Conservation (phyloP, 176 grass and related monocot species). For the Olyra latifolia region DNA sequence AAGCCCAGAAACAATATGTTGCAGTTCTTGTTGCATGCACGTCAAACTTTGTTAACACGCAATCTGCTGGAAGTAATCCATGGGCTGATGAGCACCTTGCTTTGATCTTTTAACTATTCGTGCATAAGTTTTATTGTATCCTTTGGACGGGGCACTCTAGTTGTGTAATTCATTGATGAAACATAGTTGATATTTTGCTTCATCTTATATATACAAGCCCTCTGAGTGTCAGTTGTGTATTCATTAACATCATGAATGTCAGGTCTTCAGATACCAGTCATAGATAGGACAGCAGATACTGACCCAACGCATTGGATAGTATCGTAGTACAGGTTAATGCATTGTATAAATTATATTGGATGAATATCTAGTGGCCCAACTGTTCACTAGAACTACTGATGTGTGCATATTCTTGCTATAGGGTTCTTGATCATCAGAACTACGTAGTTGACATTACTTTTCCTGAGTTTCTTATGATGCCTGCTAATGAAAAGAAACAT, state of each 20-base stretch:
- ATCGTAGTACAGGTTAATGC: neutral
- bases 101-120: neutral
- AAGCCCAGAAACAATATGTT: neutral
- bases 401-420: neutral
- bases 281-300: neutral
- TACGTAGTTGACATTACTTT: neutral
- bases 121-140: neutral
- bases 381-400: neutral
- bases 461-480: neutral
- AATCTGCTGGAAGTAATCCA: neutral
- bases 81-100: neutral
- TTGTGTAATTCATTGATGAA: neutral
- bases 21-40: neutral
- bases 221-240: neutral
- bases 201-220: neutral
- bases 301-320: neutral
- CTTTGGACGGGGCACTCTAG: neutral
- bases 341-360: neutral
- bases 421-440: neutral
- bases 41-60: neutral
- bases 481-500: neutral
- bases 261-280: neutral
- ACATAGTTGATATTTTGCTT: neutral
- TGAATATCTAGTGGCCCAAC: neutral
- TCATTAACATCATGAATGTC: neutral